Evolutionary conservation across 345 rosid genomes (phyloP).

Genomic region (Garcia nutans): DNA sequence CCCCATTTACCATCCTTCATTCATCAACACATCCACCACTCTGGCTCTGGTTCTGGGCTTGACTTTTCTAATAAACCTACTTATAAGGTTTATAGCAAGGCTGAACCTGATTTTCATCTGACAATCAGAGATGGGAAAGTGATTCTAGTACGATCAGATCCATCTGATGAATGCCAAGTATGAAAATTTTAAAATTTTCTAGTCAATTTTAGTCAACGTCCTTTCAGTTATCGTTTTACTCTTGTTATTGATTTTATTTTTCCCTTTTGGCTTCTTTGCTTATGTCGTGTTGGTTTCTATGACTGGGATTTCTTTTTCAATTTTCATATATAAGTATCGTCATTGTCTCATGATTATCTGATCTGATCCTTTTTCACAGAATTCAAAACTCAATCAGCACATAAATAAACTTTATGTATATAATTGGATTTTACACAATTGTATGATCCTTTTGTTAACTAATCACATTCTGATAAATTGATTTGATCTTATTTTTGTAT

Average conservation of each 20-base stretch:
- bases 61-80: constrained; percentile 49
- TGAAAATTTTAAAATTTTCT: not conserved
- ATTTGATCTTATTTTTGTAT: not conserved
- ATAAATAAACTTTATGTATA: not conserved
- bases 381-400: not conserved
- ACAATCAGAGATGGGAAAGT: constrained; percentile 62
- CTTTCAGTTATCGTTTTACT: not conserved
- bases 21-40: constrained; percentile 34
- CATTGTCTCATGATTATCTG: not conserved
- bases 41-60: constrained; percentile 28
- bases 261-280: not conserved
- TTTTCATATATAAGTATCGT: not conserved
- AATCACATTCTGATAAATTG: not conserved
- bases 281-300: not conserved
- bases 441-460: not conserved
- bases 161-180: constrained; percentile 64
- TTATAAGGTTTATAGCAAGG: constrained; percentile 60
- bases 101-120: constrained; percentile 51
- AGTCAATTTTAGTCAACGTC: constrained; percentile 2
- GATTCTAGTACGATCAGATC: constrained; percentile 55
- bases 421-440: not conserved
- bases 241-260: not conserved
- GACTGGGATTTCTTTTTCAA: not conserved
- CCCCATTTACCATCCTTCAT: constrained; percentile 42
- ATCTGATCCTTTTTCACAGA: not conserved